Evolutionary conservation across 768 basidiomycete species (phyloP).

Genomic region (Lactifluus volemus): DNA sequence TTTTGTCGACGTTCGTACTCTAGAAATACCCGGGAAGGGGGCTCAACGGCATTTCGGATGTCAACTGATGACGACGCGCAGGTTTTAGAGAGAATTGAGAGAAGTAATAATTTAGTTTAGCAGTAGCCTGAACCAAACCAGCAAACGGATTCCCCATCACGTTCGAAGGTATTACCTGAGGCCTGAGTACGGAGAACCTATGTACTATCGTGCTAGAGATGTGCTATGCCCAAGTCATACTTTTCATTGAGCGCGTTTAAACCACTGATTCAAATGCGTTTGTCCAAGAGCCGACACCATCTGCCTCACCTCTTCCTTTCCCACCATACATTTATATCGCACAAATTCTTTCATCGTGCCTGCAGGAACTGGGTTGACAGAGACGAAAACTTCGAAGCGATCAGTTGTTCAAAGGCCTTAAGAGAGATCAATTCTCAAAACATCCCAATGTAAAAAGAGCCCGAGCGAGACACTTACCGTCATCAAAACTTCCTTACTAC

Average conservation of each 20-base stretch:
- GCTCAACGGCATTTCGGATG: no score
- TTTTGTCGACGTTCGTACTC: no score
- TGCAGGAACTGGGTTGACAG: conserved; percentile 39
- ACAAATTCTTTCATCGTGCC: conserved; percentile 59
- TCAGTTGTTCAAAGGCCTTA: conserved; percentile 73
- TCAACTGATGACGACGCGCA: no score
- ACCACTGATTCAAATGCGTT: conserved; percentile 70
- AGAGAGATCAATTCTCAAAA: neutral
- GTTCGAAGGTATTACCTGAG: no score
- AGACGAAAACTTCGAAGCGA: conserved; percentile 48
- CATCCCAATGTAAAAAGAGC: neutral
- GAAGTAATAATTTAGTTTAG: no score
- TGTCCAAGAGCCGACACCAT: conserved; percentile 60
- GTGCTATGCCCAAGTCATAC: neutral
- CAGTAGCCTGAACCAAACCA: neutral
- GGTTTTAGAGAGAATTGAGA: neutral
- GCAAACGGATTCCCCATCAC: no score
- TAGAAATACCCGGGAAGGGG: no score
- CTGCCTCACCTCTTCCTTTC: conserved; percentile 56
- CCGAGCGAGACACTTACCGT: conserved; percentile 38
- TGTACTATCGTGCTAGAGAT: neutral
- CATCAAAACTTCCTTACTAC: conserved; percentile 54
- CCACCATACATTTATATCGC: conserved; percentile 60
- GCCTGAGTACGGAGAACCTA: neutral
- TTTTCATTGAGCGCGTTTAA: conserved; percentile 46